These are phyloP conservation scores for Phytophthora capsici DNA, from an alignment of 352 stramenopile species.

Conservation along the genomic window DNA sequence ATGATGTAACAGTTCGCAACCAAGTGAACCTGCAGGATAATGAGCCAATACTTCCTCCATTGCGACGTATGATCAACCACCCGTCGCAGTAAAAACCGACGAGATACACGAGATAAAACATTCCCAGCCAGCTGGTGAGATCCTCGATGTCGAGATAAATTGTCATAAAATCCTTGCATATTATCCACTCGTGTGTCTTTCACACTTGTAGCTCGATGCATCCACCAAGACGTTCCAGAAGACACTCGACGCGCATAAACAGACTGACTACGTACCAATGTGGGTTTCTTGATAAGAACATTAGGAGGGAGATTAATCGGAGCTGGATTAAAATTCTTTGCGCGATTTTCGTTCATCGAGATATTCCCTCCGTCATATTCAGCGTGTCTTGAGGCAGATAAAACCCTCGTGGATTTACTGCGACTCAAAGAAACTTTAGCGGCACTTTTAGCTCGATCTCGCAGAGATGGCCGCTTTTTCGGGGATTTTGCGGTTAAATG, in stretches of 20 bases:
- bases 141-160: constrained; percentile 27
- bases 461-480: constrained; percentile 18
- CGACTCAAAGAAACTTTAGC: constrained; percentile 16
- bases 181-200: constrained; percentile 14
- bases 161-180: constrained; percentile 53
- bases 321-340: constrained; percentile 14
- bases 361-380: constrained; percentile 35
- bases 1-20: constrained; percentile 48
- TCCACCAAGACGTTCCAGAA: constrained; percentile 19
- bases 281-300: background rate
- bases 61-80: constrained; percentile 38
- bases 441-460: constrained; percentile 10
- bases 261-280: constrained; percentile 57
- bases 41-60: constrained; percentile 51
- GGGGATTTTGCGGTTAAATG: constrained; percentile 40
- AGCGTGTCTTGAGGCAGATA: constrained; percentile 28
- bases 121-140: constrained; percentile 6
- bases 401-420: constrained; percentile 33
- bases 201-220: constrained; percentile 3
- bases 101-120: constrained; percentile 6
- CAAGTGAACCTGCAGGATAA: constrained; percentile 46
- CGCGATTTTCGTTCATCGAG: constrained; percentile 35
- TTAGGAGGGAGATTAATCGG: constrained; percentile 19
- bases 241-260: constrained; percentile 42
- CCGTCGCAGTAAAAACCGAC: constrained; percentile 27